Conservation (phyloP, 441 rosid genomes). For the Capsella rubella region DNA sequence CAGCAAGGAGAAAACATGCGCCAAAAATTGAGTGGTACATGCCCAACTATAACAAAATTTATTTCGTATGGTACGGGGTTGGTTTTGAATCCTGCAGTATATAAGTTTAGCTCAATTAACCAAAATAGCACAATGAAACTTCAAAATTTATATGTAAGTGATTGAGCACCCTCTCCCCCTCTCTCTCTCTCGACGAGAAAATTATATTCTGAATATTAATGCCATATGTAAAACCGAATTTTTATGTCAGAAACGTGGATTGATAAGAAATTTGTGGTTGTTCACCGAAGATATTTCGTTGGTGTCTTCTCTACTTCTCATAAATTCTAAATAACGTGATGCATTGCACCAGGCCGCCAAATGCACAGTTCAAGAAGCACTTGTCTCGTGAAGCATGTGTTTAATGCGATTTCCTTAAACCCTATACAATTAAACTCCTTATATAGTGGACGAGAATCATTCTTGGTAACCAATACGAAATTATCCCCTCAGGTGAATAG, state of each 20-base stretch:
- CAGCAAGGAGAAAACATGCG: slow-evolving; percentile 24
- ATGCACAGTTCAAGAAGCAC: not conserved
- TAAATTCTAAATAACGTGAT: not conserved
- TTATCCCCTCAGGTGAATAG: too few species aligned
- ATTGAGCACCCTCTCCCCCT: too few species aligned
- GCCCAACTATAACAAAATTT: slow-evolving; percentile 16
- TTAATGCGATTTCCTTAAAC: not conserved
- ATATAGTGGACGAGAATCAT: too few species aligned
- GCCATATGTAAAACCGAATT: not conserved
- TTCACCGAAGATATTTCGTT: not conserved
- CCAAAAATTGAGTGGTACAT: slow-evolving; percentile 30
- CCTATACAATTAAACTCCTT: not conserved
- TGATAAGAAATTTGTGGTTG: not conserved
- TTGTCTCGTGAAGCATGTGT: not conserved
- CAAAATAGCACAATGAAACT: not conserved
- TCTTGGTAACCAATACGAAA: not conserved
- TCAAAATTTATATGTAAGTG: not conserved
- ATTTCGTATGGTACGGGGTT: not conserved
- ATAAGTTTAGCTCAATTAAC: too few species aligned
- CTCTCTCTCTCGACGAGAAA: not conserved
- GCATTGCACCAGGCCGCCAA: not conserved
- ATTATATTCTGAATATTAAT: not conserved
- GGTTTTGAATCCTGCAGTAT: too few species aligned
- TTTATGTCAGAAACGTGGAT: not conserved
- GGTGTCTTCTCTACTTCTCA: not conserved